Conservation (phyloP, 2,329 filamentous ascomycete genomes). For the Venturiaceae sp. region DNA sequence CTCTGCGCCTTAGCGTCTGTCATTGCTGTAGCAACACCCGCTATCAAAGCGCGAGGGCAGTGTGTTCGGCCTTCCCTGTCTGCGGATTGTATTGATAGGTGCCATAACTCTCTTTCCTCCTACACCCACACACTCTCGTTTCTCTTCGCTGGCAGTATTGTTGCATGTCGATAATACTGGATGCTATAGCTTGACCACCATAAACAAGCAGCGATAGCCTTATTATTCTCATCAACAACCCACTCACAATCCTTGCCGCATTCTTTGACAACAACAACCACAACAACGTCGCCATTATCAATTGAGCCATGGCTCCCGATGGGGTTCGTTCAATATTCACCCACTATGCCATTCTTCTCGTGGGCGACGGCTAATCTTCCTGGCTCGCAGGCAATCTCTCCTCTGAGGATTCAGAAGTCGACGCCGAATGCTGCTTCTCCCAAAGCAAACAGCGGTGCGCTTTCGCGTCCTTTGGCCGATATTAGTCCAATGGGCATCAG, state of each 20-base stretch:
- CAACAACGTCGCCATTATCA: neutral
- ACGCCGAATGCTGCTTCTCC: slow-evolving; percentile 5
- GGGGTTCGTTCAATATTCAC: neutral
- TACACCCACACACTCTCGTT: neutral
- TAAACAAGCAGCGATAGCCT: neutral
- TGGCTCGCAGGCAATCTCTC: neutral
- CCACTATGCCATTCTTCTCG: neutral
- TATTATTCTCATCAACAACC: neutral
- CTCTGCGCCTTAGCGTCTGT: too few species aligned
- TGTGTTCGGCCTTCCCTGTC: too few species aligned
- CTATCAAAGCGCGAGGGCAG: neutral
- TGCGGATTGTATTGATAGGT: neutral
- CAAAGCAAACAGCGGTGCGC: neutral
- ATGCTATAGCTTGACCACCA: neutral
- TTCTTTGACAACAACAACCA: neutral
- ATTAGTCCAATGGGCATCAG: slow-evolving; percentile 77
- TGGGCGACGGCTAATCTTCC: neutral
- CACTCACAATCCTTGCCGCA: neutral
- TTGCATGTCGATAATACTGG: neutral
- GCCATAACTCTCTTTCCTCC: neutral
- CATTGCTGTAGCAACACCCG: too few species aligned
- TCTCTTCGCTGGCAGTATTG: neutral
- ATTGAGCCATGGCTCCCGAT: slow-evolving; percentile 5
- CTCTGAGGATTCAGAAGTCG: slow-evolving; percentile 8
- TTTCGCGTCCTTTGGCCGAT: slow-evolving; percentile 67